Evolutionary conservation across 331 rosid genomes (phyloP), one percentile per base, ranked within the genome.

Genomic region (Dryas integrifolia): DNA sequence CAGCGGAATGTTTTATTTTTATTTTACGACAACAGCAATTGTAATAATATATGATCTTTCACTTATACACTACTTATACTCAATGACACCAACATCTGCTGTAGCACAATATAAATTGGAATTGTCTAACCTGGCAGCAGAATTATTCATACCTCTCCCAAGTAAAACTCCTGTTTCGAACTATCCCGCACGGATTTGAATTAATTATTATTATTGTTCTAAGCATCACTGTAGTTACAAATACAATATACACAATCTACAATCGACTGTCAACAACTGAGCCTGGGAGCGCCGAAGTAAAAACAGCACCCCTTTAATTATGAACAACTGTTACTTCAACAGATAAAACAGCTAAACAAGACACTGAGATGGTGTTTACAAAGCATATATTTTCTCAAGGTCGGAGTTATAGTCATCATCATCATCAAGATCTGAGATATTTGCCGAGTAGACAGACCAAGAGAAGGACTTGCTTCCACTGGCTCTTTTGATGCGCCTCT

Each of bases 401-500:
- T 95, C 97, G 8, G 99, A 94, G 78, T 92, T 81, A 58, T 85
- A 86, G 65, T 92, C 93, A 53, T 89, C 96, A 58, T 89, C 96
- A 58, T 89, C 92, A 43, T 89, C 97, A 46, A 78, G 77, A 74
- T 89, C 96, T 9, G 99, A 95, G 64, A 89, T 75, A 73, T 95
- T 84, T 30, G 89, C 98, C 7, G 99, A 95, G 82, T 91, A 84
- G 10, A 70, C 9, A 5, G 98, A 86, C 98, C 98, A 90, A 0
- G 97, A 95, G 77, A 89, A 91, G 50, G 98, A 95, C 78, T 85
- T 91, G 87, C 96, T 92, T 80, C 96, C 96, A 57, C 89, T 83
- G 0, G 96, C 83, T 60, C 92, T 77, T 81, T 67, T 93, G 86
- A 95, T 88, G 59, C 96, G 93, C 50, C 98, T 82, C 72, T 88